Conservation (phyloP, 441 rosid species). For the Macaranga tanarius region DNA sequence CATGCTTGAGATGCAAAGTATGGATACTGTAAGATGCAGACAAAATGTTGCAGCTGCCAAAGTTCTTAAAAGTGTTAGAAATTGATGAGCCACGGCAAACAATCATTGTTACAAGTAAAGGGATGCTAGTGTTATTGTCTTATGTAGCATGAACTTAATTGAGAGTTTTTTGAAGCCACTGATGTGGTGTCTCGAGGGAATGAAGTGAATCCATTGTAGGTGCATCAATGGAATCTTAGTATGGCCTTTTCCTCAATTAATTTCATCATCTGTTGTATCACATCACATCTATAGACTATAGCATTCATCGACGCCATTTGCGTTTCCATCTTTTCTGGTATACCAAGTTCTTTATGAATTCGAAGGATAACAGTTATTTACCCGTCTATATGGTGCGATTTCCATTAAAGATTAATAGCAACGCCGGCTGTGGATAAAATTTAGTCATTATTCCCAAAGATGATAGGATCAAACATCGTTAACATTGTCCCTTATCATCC, state of each 20-base stretch:
- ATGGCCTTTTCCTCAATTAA: not conserved
- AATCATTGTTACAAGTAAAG: not conserved
- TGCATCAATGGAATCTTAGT: not conserved
- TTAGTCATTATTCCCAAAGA: not conserved
- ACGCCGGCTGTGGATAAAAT: not conserved
- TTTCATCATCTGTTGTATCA: not conserved
- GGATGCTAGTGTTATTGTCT: not conserved
- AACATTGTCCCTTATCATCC: not conserved
- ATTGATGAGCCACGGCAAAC: not conserved
- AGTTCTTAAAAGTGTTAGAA: not conserved
- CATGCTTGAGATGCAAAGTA: not conserved
- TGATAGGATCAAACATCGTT: not conserved
- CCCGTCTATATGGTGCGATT: not conserved
- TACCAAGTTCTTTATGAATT: not conserved
- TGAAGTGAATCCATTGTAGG: not conserved
- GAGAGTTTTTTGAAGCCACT: not conserved
- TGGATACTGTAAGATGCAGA: not conserved
- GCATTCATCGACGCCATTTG: not conserved
- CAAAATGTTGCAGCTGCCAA: slow-evolving; percentile 3
- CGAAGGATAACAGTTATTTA: not conserved
- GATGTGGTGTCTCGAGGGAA: not conserved
- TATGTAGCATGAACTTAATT: not conserved
- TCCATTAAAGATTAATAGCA: too few relatives aligned
- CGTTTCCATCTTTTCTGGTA: too few relatives aligned
- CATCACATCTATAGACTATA: not conserved